Conservation (phyloP, 2,329 filamentous ascomycete species). For the Plectosphaerella cucumerina region DNA sequence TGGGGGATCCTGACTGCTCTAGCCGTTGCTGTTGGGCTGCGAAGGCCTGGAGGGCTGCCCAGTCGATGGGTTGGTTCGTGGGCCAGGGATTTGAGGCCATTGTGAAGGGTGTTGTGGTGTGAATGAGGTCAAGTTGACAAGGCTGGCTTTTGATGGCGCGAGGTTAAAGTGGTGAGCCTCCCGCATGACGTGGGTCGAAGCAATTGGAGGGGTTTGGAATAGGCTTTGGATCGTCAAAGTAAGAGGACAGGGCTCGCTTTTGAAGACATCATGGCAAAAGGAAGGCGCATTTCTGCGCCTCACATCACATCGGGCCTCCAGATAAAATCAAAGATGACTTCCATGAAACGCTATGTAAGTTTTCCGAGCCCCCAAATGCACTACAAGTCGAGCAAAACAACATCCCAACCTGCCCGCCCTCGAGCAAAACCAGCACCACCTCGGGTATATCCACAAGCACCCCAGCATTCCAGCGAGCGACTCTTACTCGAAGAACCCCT, state of each 20-base stretch:
- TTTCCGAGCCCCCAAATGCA: not conserved
- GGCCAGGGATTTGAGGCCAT: not conserved
- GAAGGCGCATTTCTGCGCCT: too few relatives aligned
- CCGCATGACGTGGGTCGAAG: not conserved
- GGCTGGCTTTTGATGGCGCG: not conserved
- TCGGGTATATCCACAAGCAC: not conserved
- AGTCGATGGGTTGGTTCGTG: constrained; percentile 21
- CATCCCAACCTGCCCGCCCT: not conserved
- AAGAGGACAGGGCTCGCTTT: not conserved
- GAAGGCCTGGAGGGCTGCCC: constrained; percentile 32
- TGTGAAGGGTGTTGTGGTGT: not conserved
- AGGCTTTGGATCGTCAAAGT: not conserved
- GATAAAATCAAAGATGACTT: not conserved
- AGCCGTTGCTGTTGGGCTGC: constrained; percentile 33
- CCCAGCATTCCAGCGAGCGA: not conserved
- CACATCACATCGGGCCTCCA: not conserved
- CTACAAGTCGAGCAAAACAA: not conserved
- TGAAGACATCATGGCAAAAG: not conserved
- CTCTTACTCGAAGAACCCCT: constrained; percentile 52
- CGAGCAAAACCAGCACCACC: not conserved
- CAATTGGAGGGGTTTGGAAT: not conserved
- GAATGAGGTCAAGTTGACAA: not conserved
- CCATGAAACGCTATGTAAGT: not conserved
- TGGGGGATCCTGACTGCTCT: constrained; percentile 26
- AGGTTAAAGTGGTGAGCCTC: not conserved